phyloP scores from a whole-genome alignment of 768 basidiomycete species.

The Saitozyma podzolica region DNA sequence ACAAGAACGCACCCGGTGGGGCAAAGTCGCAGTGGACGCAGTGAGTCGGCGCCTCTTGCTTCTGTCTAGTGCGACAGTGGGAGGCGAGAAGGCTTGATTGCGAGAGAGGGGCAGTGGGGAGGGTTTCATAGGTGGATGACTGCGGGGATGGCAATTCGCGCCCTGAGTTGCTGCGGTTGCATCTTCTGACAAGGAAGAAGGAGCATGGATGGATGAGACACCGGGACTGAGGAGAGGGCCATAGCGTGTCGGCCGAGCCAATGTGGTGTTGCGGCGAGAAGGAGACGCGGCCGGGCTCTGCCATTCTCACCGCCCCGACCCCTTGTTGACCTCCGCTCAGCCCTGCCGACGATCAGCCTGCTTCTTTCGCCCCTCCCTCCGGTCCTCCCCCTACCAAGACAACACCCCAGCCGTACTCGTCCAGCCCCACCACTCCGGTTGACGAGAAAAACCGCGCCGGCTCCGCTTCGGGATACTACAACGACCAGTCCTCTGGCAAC shows the following conservation, averaged over 20 bases:
- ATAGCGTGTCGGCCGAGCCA: background rate
- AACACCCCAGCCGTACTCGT: slow-evolving; percentile 5
- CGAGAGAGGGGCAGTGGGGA: too few relatives aligned
- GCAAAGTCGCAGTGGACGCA: slow-evolving; percentile 44
- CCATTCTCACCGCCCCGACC: background rate
- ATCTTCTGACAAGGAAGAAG: too few relatives aligned
- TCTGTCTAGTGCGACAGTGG: too few relatives aligned
- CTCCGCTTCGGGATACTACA: slow-evolving; percentile 9
- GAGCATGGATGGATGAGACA: too few relatives aligned
- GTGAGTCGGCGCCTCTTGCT: too few relatives aligned
- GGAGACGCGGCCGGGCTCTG: background rate
- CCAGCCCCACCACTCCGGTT: slow-evolving; percentile 6
- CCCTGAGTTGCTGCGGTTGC: too few relatives aligned
- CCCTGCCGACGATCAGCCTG: slow-evolving; percentile 40
- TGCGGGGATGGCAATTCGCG: too few relatives aligned
- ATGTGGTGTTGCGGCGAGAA: background rate
- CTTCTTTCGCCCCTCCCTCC: slow-evolving; percentile 24
- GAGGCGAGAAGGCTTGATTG: too few relatives aligned
- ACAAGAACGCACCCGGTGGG: slow-evolving; percentile 41
- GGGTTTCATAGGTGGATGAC: too few relatives aligned
- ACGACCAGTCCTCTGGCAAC: slow-evolving; percentile 8
- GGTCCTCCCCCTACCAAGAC: slow-evolving; percentile 27
- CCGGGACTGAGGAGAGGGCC: background rate
- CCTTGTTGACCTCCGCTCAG: slow-evolving; percentile 8
- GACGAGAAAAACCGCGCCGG: background rate